Percentiles rank a stretch among this genome's conserved stretches.
These are phyloP conservation scores for Quercus gilva DNA, from an alignment of 306 rosid species.

Conservation along the genomic window DNA sequence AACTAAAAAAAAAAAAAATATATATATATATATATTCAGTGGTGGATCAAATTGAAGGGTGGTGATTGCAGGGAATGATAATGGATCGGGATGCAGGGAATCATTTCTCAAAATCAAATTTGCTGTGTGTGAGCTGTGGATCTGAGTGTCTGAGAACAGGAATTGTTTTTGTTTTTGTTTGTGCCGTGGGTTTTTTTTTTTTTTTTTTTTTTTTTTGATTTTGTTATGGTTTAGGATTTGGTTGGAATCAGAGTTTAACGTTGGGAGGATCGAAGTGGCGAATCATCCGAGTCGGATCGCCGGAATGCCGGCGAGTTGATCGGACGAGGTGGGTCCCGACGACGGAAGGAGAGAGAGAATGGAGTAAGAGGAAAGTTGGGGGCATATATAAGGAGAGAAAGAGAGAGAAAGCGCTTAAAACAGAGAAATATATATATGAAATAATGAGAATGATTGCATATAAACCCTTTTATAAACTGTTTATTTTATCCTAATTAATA, in stretches of 20 bases:
- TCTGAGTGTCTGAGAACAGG: no score
- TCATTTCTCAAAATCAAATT: not conserved
- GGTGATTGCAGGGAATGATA: conserved; percentile 7
- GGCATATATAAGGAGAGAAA: conserved; percentile 33
- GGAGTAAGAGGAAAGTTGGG: conserved; percentile 3
- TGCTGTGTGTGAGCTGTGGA: no score
- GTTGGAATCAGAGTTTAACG: conserved; percentile 12
- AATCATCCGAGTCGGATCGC: conserved; percentile 46
- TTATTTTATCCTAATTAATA: not conserved
- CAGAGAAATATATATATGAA: not conserved
- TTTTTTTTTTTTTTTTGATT: no score
- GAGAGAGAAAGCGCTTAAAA: not conserved
- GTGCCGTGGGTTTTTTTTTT: no score
- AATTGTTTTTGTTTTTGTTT: no score
- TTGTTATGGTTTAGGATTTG: not conserved
- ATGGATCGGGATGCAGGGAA: conserved; percentile 25
- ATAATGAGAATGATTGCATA: not conserved
- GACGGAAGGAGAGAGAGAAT: conserved; percentile 32
- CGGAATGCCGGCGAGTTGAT: conserved; percentile 48
- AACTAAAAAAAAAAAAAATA: not conserved
- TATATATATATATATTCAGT: no score
- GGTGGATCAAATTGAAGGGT: conserved; percentile 24
- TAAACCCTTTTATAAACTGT: not conserved
- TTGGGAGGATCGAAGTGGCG: conserved; percentile 35
- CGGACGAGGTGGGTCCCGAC: conserved; percentile 56